These are phyloP conservation scores for Piper longum DNA, from an alignment of 164 flowering plant genomes.

Conservation along the genomic window DNA sequence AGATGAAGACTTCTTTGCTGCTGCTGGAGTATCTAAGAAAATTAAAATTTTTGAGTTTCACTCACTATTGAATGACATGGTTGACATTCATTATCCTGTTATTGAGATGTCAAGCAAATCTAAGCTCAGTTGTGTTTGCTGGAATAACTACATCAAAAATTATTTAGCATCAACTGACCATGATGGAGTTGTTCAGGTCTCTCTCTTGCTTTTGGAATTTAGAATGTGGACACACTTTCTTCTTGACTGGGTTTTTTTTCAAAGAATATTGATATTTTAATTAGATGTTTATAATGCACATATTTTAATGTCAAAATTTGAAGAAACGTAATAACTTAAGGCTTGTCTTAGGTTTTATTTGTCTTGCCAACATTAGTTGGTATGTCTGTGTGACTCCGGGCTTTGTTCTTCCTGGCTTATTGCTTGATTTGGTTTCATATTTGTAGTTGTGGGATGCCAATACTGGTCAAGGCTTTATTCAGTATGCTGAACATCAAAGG, in stretches of 20 bases:
- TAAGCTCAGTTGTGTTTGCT: constrained; percentile 74
- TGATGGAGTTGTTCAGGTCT: constrained; percentile 93
- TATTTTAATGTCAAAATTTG: too few species aligned
- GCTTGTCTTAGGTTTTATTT: too few species aligned
- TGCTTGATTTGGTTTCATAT: constrained; percentile 7
- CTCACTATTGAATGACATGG: constrained; percentile 51
- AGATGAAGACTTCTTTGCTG: constrained; percentile 87
- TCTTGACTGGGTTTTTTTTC: too few species aligned
- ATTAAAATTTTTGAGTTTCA: constrained; percentile 80
- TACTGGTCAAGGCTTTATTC: constrained; percentile 58
- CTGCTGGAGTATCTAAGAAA: constrained; percentile 96
- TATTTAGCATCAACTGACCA: constrained; percentile 92
- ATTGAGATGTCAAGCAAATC: constrained; percentile 78
- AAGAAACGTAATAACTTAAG: too few species aligned
- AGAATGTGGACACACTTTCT: too few species aligned
- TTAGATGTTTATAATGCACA: too few species aligned
- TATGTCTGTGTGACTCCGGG: not conserved
- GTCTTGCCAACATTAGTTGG: too few species aligned
- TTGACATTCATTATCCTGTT: constrained; percentile 86
- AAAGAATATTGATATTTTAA: too few species aligned
- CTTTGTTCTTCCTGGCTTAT: not conserved
- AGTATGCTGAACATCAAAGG: constrained; percentile 55
- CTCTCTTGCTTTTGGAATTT: constrained; percentile 4
- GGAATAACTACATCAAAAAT: constrained; percentile 90
- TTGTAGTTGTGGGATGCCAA: constrained; percentile 89